phyloP scores from a whole-genome alignment of 805 yeast species.

The Candida wancherniae region DNA sequence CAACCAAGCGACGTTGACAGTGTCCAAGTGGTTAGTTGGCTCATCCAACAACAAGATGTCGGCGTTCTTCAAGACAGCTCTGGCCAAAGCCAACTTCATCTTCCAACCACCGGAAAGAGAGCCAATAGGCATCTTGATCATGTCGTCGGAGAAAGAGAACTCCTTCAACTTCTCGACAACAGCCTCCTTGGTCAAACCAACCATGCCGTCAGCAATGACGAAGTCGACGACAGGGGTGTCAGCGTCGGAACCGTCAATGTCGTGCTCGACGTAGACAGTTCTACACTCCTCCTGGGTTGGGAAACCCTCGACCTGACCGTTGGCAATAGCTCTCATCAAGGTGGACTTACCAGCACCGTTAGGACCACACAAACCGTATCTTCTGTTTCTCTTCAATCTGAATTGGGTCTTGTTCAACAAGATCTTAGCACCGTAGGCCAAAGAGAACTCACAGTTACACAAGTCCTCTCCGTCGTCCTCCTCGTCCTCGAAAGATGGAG shows the following conservation, averaged over 20 bases:
- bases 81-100: constrained; percentile 98
- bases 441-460: constrained; percentile 99
- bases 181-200: constrained; percentile 64
- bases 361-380: constrained; percentile 91
- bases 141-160: constrained; percentile 90
- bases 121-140: constrained; percentile 90
- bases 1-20: constrained; percentile 99
- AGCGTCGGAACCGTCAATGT: constrained; percentile 96
- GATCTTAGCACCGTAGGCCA: constrained; percentile 99
- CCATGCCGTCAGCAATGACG: constrained; percentile 79
- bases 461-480: constrained; percentile 99
- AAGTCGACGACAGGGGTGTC: constrained; percentile 92
- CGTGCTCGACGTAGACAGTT: constrained; percentile 99
- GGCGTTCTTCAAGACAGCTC: constrained; percentile 98
- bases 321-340: constrained; percentile 93
- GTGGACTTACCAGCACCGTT: constrained; percentile 52
- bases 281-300: constrained; percentile 98
- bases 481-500: constrained; percentile 93
- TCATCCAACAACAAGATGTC: constrained; percentile 96
- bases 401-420: constrained; percentile 98
- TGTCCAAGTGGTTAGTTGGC: constrained; percentile 99
- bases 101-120: constrained; percentile 99
- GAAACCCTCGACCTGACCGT: constrained; percentile 99
- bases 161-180: constrained; percentile 75
- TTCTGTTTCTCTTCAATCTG: constrained; percentile 97